These are phyloP conservation scores for Rhodofomes roseus DNA, from an alignment of 1,284 basidiomycete species.

Conservation along the genomic window DNA sequence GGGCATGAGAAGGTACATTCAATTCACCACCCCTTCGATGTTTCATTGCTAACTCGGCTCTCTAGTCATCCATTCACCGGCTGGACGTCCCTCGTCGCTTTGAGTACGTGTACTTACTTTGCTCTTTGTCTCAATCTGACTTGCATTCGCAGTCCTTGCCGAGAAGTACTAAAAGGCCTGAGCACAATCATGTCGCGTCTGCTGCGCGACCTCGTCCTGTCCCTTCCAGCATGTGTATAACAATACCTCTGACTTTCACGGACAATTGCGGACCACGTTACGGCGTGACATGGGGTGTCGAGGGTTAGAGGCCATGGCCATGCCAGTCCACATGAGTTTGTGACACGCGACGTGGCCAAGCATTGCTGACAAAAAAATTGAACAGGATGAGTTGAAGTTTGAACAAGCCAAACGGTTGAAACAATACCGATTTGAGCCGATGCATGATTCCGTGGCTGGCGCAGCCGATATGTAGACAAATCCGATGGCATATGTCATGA, in stretches of 20 bases:
- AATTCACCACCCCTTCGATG: not conserved
- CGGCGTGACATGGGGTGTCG: too few relatives aligned
- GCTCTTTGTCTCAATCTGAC: slow-evolving; percentile 14
- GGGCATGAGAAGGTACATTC: slow-evolving; percentile 72
- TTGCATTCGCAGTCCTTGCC: slow-evolving; percentile 34
- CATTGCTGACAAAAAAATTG: too few relatives aligned
- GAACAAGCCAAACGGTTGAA: too few relatives aligned
- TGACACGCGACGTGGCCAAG: too few relatives aligned
- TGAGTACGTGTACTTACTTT: slow-evolving; percentile 47
- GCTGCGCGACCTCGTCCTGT: not conserved
- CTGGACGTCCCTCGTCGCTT: slow-evolving; percentile 84
- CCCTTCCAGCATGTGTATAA: not conserved
- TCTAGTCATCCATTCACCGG: slow-evolving; percentile 86
- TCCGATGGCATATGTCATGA: too few relatives aligned
- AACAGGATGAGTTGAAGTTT: too few relatives aligned
- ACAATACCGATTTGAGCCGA: too few relatives aligned
- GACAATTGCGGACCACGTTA: too few relatives aligned
- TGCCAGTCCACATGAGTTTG: too few relatives aligned
- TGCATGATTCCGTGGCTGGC: too few relatives aligned
- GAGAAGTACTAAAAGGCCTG: slow-evolving; percentile 38
- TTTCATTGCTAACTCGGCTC: slow-evolving; percentile 6
- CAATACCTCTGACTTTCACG: not conserved
- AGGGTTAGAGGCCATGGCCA: too few relatives aligned
- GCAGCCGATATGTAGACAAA: too few relatives aligned
- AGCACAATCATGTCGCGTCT: not conserved